Percentiles rank a stretch among this genome's conserved stretches.
phyloP scores from a whole-genome alignment of 768 basidiomycete genomes.

The Kwoniella dejecticola region DNA sequence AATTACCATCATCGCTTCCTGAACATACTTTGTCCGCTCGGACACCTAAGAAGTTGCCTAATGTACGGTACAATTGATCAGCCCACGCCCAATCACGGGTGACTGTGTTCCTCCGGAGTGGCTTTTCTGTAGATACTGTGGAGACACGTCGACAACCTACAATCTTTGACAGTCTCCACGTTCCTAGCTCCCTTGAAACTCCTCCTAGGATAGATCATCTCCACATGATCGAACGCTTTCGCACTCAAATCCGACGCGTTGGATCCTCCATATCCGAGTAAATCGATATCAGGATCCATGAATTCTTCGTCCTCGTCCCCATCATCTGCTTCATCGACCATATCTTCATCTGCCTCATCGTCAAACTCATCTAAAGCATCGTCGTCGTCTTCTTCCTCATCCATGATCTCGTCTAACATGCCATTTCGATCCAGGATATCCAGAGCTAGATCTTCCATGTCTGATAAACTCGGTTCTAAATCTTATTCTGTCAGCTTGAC shows the following conservation, averaged over 20 bases:
- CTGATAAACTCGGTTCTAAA: conserved; percentile 14
- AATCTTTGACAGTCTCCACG: conserved; percentile 82
- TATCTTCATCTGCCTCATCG: conserved; percentile 23
- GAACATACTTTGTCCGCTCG: conserved; percentile 75
- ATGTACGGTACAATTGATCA: not conserved
- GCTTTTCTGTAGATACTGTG: not conserved
- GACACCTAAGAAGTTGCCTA: conserved; percentile 83
- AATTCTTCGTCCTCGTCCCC: conserved; percentile 52
- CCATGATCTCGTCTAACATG: conserved; percentile 12
- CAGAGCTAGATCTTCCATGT: conserved; percentile 18
- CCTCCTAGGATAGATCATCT: conserved; percentile 63
- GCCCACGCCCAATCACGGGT: not conserved
- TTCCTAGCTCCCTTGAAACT: conserved; percentile 74
- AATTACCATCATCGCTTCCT: conserved; percentile 74
- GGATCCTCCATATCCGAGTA: conserved; percentile 12
- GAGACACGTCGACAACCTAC: conserved; percentile 58
- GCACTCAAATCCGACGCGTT: conserved; percentile 16
- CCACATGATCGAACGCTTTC: conserved; percentile 57
- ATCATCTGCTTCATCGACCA: conserved; percentile 28
- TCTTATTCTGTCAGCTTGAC: not conserved
- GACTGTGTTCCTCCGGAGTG: too few relatives aligned
- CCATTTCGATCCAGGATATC: conserved; percentile 22
- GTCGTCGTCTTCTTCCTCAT: conserved; percentile 51
- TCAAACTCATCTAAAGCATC: conserved; percentile 32
- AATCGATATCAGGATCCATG: conserved; percentile 46